phyloP scores from a whole-genome alignment of 192 early-diverging fungal genomes.

The Oehlia diaphana region DNA sequence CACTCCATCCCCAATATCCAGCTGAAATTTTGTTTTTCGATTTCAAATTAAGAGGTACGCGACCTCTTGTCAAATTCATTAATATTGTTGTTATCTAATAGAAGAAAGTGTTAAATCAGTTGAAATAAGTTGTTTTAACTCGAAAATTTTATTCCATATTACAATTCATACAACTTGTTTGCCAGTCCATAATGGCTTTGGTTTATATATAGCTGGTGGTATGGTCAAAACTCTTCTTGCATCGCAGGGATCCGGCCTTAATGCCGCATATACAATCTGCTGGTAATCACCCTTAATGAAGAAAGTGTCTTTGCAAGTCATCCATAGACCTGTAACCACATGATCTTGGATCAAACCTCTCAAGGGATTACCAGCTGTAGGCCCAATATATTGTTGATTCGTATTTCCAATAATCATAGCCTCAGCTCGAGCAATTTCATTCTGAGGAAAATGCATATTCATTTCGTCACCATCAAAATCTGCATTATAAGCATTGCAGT shows the following conservation, averaged over 20 bases:
- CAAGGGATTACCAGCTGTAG: conserved; percentile 94
- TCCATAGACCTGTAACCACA: conserved; percentile 94
- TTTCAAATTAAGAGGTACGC: conserved; percentile 78
- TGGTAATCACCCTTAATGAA: conserved; percentile 88
- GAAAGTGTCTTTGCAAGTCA: conserved; percentile 86
- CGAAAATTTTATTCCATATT: neutral
- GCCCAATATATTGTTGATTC: conserved; percentile 95
- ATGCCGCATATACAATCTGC: conserved; percentile 87
- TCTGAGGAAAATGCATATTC: conserved; percentile 99
- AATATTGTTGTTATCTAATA: conserved; percentile 81
- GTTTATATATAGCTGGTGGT: conserved; percentile 87
- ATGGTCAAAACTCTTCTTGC: conserved; percentile 74
- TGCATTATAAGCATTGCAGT: conserved; percentile 89
- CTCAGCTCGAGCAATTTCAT: conserved; percentile 94
- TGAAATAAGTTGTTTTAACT: neutral
- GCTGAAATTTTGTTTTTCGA: conserved; percentile 86
- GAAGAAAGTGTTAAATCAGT: conserved; percentile 2
- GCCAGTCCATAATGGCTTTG: conserved; percentile 90
- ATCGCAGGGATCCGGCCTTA: conserved; percentile 74
- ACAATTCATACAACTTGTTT: conserved; percentile 79
- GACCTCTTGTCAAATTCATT: conserved; percentile 81
- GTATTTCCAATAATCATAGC: conserved; percentile 93
- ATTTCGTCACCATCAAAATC: conserved; percentile 99
- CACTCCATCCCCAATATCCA: conserved; percentile 81
- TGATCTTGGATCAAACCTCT: conserved; percentile 99